phyloP scores from a whole-genome alignment of 331 rosid species.

The Acacia pycnantha region DNA sequence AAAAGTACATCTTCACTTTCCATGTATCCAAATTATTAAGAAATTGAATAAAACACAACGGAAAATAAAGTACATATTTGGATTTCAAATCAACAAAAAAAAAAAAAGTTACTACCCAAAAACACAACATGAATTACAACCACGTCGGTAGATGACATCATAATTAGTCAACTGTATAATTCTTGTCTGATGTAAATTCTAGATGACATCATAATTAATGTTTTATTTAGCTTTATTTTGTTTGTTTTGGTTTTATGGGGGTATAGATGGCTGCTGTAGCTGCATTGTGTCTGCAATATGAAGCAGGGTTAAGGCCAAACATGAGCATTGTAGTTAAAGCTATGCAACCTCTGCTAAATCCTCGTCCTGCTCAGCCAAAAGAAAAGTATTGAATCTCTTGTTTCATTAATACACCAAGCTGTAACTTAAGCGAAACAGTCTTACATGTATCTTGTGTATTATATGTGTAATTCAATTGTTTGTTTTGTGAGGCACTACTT shows the following conservation, averaged over 20 bases:
- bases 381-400: constrained; percentile 39
- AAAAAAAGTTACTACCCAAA: too few relatives aligned
- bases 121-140: too few relatives aligned
- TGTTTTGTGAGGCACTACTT: neutral
- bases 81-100: too few relatives aligned
- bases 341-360: constrained; percentile 64
- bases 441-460: neutral
- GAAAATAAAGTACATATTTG: too few relatives aligned
- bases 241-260: neutral
- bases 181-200: neutral
- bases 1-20: too few relatives aligned
- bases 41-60: too few relatives aligned
- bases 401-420: constrained; percentile 27
- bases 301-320: constrained; percentile 88
- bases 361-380: constrained; percentile 50
- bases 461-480: constrained; percentile 23
- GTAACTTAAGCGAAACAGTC: neutral
- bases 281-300: constrained; percentile 91
- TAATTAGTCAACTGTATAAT: neutral
- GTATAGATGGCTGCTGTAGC: constrained; percentile 88
- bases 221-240: too few relatives aligned
- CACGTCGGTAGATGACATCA: too few relatives aligned
- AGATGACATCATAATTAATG: neutral
- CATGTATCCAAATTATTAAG: too few relatives aligned
- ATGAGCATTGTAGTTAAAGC: constrained; percentile 95